These are phyloP conservation scores for Leucocoprinus leucothites DNA, from an alignment of 768 basidiomycete genomes.

Conservation along the genomic window DNA sequence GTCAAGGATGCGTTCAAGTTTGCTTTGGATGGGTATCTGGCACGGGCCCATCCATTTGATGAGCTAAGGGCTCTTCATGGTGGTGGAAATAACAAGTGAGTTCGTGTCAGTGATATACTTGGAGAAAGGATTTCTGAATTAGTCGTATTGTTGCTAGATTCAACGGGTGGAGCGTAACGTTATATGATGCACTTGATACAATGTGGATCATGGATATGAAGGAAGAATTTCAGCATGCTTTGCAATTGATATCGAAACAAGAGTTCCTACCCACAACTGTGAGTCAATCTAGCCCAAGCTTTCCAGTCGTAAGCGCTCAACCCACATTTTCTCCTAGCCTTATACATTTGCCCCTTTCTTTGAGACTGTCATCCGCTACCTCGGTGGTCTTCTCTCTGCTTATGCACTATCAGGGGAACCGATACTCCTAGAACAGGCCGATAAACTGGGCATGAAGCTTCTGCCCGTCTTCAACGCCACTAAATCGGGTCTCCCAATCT, in stretches of 20 bases:
- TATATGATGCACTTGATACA: constrained; percentile 78
- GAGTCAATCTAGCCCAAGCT: neutral
- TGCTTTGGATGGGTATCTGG: constrained; percentile 52
- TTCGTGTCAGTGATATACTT: constrained; percentile 3
- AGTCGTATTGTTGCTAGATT: constrained; percentile 21
- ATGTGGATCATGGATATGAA: constrained; percentile 80
- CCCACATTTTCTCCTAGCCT: constrained; percentile 16
- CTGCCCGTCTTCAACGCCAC: constrained; percentile 62
- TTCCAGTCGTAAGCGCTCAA: neutral
- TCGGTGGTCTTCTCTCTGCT: constrained; percentile 76
- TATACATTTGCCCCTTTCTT: constrained; percentile 49
- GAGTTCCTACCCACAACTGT: constrained; percentile 38
- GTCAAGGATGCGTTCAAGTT: constrained; percentile 55
- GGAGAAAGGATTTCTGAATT: neutral
- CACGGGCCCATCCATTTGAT: constrained; percentile 48
- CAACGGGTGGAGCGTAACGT: constrained; percentile 54
- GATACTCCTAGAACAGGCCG: constrained; percentile 57
- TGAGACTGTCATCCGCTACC: constrained; percentile 73
- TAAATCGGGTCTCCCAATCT: constrained; percentile 59
- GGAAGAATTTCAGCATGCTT: constrained; percentile 59
- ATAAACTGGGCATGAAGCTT: constrained; percentile 62
- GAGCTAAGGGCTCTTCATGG: constrained; percentile 49
- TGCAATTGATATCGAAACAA: constrained; percentile 44
- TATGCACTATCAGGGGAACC: constrained; percentile 69
- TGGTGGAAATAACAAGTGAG: constrained; percentile 46